Evolutionary conservation across 371 early-diverging fungal species (phyloP).

Genomic region (Chytridiales sp.): DNA sequence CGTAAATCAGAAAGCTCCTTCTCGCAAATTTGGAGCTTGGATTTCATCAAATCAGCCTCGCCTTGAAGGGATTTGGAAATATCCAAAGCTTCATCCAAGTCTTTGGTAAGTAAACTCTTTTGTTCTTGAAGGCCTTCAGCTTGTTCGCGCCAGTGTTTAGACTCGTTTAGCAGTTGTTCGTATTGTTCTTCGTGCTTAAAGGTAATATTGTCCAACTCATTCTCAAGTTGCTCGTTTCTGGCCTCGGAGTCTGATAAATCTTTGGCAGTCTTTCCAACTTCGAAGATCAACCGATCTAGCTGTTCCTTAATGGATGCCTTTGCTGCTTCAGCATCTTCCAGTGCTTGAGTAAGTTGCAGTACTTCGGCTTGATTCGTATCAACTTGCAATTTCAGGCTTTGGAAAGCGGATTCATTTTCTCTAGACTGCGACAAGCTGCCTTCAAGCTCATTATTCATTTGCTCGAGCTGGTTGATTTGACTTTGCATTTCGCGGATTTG

Average conservation of each 20-base stretch:
- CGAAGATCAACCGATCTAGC: no score
- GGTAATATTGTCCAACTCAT: neutral
- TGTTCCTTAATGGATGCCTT: neutral
- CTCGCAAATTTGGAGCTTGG: no score
- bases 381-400: conserved; percentile 3
- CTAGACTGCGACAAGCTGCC: neutral
- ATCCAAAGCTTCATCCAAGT: no score
- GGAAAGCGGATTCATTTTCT: conserved; percentile 1
- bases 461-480: no score
- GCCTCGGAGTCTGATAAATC: conserved; percentile 4
- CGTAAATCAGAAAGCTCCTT: no score
- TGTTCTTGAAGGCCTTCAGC: no score
- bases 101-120: no score
- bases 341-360: neutral
- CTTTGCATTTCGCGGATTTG: neutral
- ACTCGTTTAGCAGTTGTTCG: no score
- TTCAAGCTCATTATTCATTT: neutral
- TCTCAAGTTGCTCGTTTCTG: conserved; percentile 5
- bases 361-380: neutral
- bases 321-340: conserved; percentile 6
- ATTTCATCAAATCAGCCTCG: no score
- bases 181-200: no score
- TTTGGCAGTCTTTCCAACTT: neutral
- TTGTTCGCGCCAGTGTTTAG: no score
- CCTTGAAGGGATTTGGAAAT: no score